Evolutionary conservation across 106 monocot genomes (phyloP).

Genomic region (Alisma plantagoaquatica): DNA sequence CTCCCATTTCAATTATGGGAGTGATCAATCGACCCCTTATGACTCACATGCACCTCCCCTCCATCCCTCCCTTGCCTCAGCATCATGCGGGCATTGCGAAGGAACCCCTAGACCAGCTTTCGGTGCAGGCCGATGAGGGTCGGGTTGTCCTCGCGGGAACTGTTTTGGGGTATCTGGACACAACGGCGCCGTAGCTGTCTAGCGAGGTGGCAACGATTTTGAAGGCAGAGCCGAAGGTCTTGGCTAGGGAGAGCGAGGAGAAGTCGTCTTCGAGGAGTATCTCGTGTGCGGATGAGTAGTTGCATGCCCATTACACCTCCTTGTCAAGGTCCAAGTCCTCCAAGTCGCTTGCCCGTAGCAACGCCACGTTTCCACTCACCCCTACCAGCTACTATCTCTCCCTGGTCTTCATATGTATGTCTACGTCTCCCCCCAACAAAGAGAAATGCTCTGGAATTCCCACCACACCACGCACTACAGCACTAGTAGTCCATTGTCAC

Average conservation of each 20-base stretch:
- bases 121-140: background rate
- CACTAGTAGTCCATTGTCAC: no score
- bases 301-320: constrained; percentile 3
- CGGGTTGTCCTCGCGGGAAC: background rate
- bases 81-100: constrained; percentile 11
- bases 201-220: constrained; percentile 11
- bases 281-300: constrained; percentile 1
- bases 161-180: background rate
- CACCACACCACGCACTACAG: no score
- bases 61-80: background rate
- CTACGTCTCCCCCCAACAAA: no score
- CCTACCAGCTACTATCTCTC: no score
- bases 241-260: constrained; percentile 7
- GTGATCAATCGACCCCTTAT: no score
- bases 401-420: no score
- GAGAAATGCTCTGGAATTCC: no score
- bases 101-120: constrained; percentile 1
- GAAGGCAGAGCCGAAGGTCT: constrained; percentile 6
- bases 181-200: background rate
- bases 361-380: no score
- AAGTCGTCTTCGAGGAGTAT: constrained; percentile 10
- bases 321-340: background rate
- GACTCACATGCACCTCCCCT: constrained; percentile 15
- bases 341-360: background rate
- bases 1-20: no score